A percentile compares a stretch with the other conserved stretches of the same genome.
Evolutionary conservation across 106 monocot genomes (phyloP).

Genomic region (Dendrobium officinale): DNA sequence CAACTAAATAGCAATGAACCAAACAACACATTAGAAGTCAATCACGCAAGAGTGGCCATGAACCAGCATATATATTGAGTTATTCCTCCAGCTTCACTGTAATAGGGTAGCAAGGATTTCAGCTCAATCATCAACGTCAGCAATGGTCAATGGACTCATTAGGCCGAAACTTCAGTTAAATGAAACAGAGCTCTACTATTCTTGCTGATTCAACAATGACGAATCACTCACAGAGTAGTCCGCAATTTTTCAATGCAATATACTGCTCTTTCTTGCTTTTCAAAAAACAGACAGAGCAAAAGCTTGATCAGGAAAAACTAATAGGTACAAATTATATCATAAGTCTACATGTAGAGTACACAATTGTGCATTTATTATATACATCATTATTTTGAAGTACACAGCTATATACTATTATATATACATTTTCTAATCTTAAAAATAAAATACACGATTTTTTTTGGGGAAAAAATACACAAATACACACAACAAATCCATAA

Average conservation of each 20-base stretch:
- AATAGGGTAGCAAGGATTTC: not conserved
- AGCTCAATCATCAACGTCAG: not conserved
- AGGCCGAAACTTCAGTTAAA: not conserved
- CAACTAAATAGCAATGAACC: not conserved
- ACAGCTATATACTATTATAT: too few relatives aligned
- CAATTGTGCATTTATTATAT: too few relatives aligned
- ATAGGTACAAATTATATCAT: too few relatives aligned
- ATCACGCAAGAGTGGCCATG: not conserved
- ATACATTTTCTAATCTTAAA: too few relatives aligned
- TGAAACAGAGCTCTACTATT: not conserved
- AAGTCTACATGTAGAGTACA: too few relatives aligned
- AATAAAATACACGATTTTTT: too few relatives aligned
- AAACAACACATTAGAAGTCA: not conserved
- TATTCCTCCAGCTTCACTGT: slow-evolving; percentile 1
- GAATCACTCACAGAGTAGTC: not conserved
- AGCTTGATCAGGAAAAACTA: too few relatives aligned
- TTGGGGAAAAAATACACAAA: too few relatives aligned
- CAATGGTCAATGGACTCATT: not conserved
- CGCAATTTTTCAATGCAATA: not conserved
- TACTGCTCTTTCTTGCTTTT: too few relatives aligned
- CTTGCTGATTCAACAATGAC: not conserved
- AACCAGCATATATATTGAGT: not conserved
- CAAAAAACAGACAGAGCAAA: too few relatives aligned
- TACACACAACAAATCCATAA: too few relatives aligned
- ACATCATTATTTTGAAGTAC: too few relatives aligned